Evolutionary conservation across 306 rosid genomes (phyloP), one percentile per base, ranked within the genome.

Genomic region (Astragalus membranaceus): DNA sequence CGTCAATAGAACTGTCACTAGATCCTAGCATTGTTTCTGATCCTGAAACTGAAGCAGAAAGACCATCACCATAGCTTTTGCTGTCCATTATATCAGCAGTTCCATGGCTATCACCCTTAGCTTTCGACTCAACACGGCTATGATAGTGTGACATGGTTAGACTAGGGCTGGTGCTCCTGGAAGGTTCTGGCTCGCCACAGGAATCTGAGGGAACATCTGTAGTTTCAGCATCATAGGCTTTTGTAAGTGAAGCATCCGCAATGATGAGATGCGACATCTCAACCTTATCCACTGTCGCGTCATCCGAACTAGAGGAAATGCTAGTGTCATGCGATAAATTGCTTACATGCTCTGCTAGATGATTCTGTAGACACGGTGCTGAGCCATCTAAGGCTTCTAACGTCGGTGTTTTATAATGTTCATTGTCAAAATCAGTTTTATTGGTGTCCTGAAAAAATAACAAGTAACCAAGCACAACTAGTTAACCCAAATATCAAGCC

Each of bases 231-330:
- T 67, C 76, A 42, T 42, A 3, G 29, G 51, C 46, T 71, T 55
- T 69, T 52, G 57, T 30, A 57, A 67, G 65, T 43, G 80, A 81
- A 88, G 63, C 64, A 59, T 69, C 81, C 54, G 72, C 51, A 37
- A 69, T 80, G 5, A 60, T 23, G 8, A 79, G 69, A 64, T 33
- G 49, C 2, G 65, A 72, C 56, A 64, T 81, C 76, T 74, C 82
- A 49, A 42, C 56, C 77, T 54, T 74, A 46, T 50, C 81, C 64
- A 35, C 41, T 32, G 53, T 67, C 46, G 53, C 60, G 39, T 54
- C 81, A 74, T 56, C 76, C 33, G 68, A 63, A 55, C 60, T 13
- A 6, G 54, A 47, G 64, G 75, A 23, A 67, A 64, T 60, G 54
- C 87, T 59, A 59, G 76, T 15, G 43, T 75, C 60, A 13, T 41